A percentile compares a stretch with the other conserved stretches of the same genome.
Conservation (phyloP, 768 basidiomycete genomes). For the Boletus pseudo-olivaceus region DNA sequence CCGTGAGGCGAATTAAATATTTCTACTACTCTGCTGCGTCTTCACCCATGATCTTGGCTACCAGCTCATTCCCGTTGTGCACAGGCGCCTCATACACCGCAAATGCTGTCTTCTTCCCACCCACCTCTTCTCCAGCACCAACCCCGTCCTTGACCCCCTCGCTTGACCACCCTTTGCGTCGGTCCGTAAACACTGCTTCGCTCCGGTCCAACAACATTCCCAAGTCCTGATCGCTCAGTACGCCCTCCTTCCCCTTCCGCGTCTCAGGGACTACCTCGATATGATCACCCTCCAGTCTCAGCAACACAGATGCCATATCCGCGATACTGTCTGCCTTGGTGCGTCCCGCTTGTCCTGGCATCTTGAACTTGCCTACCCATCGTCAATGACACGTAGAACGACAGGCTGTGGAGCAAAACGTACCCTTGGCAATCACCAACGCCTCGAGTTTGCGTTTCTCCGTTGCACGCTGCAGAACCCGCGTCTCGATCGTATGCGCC, state of each 20-base stretch:
- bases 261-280: conserved; percentile 82
- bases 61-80: conserved; percentile 61
- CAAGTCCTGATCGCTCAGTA: conserved; percentile 81
- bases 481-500: conserved; percentile 86
- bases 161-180: conserved; percentile 74
- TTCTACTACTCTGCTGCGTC: conserved; percentile 16
- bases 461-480: conserved; percentile 82
- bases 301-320: conserved; percentile 75
- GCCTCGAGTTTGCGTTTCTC: conserved; percentile 92
- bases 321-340: conserved; percentile 65
- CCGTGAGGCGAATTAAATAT: background rate
- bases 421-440: conserved; percentile 91
- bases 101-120: conserved; percentile 52
- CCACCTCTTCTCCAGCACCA: background rate
- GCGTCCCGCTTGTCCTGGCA: conserved; percentile 54
- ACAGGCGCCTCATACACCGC: conserved; percentile 72
- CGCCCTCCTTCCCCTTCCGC: conserved; percentile 56
- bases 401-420: background rate
- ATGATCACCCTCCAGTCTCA: conserved; percentile 83
- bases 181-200: conserved; percentile 65
- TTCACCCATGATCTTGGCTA: conserved; percentile 66
- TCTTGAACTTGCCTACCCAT: conserved; percentile 72
- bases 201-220: conserved; percentile 77
- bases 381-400: background rate
- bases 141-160: conserved; percentile 8